Base-by-base conservation (phyloP, 768 basidiomycete genomes). In the Gelatoporia subvermispora region DNA sequence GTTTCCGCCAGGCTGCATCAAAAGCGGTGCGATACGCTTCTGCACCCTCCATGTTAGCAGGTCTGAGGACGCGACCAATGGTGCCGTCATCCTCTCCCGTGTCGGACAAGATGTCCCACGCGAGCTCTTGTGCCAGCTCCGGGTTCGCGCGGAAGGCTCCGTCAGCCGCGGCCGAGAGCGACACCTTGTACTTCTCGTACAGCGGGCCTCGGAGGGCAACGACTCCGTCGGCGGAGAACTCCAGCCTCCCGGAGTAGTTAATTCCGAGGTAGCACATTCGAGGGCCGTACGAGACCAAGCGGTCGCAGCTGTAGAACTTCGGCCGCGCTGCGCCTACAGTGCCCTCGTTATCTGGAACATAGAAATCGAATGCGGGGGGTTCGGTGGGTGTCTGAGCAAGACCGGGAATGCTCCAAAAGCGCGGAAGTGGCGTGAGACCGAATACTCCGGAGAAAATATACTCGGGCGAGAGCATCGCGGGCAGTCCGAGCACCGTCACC, bases 71-170 rank as follows among this genome's bases (percentile, higher is more conserved):
- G 16, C 23, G 9, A 3, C 37, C 38, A 34, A 52, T 38, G 9
- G 25, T 40, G 36, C 47, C 18, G 15, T 40, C 17, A 9, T 17
- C 10, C 4, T 23, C 25, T 4, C 20, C 21, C 18, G 34, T 10
- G 17, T 47, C 41, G 1, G 36, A 48, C 16, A 52, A 38, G 20
- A 52, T 52, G 28, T 48, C 42, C 3, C 31, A 13, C 2, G 51
- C 51, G 17, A 52, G 43, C 23, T 52, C 47, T 16, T 40, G 31
- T 8, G 47, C 51, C 3, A 52, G 38, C 2, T 43, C 46, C 13
- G 46, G 51, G 2, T 39, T 44, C 18, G 35, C 37, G 8, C 45
- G 44, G 25, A 51, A 21, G 3, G 41, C 50, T 3, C 17, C 9
- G 28, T 52, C 43, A 1, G 45, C 23, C 9, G 47, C 51, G 1